A percentile compares a stretch with the other conserved stretches of the same genome.
phyloP scores from a whole-genome alignment of 2,329 filamentous ascomycete species.

The Phyllosticta citriasiana region DNA sequence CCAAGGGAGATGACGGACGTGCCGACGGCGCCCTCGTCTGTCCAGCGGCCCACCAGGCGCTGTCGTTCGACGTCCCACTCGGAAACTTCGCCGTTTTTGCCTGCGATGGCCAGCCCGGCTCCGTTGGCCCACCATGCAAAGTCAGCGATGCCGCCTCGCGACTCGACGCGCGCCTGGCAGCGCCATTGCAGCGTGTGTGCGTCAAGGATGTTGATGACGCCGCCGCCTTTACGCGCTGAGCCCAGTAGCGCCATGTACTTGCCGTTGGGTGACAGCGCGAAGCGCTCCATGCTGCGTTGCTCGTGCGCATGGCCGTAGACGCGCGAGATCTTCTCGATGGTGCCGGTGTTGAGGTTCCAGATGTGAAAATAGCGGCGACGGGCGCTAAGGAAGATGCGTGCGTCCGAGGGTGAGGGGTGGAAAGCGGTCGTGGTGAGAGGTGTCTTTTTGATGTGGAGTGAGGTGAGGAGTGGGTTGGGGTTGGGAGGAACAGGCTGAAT shows the following conservation, averaged over 20 bases:
- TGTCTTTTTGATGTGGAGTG: slow-evolving; percentile 73
- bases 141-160: slow-evolving; percentile 73
- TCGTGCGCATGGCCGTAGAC: slow-evolving; percentile 68
- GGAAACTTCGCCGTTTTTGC: slow-evolving; percentile 78
- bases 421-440: slow-evolving; percentile 81
- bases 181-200: slow-evolving; percentile 79
- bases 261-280: slow-evolving; percentile 80
- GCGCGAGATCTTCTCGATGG: slow-evolving; percentile 70
- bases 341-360: slow-evolving; percentile 78
- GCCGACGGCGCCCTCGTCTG: slow-evolving; percentile 79
- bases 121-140: slow-evolving; percentile 89
- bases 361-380: slow-evolving; percentile 86
- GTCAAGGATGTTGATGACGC: slow-evolving; percentile 76
- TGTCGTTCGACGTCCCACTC: slow-evolving; percentile 68
- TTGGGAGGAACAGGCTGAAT: slow-evolving; percentile 65
- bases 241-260: slow-evolving; percentile 76
- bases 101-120: slow-evolving; percentile 69
- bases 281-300: slow-evolving; percentile 82
- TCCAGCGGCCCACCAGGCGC: slow-evolving; percentile 71
- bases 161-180: slow-evolving; percentile 70
- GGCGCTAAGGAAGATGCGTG: slow-evolving; percentile 79
- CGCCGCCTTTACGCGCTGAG: slow-evolving; percentile 73
- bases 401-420: slow-evolving; percentile 54
- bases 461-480: slow-evolving; percentile 83
- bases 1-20: slow-evolving; percentile 72